Evolutionary conservation across 305 asterid genomes (phyloP).

Genomic region (Fraxinus nigra): DNA sequence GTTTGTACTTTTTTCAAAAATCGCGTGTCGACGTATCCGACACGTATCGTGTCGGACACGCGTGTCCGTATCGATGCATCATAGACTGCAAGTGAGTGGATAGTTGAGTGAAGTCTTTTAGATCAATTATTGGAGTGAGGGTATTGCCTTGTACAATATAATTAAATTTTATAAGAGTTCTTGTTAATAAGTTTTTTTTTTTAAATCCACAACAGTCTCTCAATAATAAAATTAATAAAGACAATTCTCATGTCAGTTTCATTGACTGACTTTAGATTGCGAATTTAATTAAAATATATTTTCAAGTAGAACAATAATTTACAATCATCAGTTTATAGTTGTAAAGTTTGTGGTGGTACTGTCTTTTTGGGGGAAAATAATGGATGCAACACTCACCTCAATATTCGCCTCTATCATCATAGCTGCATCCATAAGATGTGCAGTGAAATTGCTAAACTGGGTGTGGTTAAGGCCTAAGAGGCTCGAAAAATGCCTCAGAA

Average conservation of each 20-base stretch:
- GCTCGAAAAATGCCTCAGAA: constrained; percentile 29
- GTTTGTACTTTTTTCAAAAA: no score
- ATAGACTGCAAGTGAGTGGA: not conserved
- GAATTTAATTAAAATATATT: not conserved
- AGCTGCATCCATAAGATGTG: constrained; percentile 4
- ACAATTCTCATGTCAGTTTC: not conserved
- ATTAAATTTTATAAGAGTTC: not conserved
- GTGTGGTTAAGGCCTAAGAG: constrained; percentile 37
- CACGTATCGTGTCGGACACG: no score
- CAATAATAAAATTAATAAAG: not conserved
- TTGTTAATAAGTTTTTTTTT: no score
- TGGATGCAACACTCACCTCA: constrained; percentile 16
- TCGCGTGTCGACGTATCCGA: no score
- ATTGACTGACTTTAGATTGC: not conserved
- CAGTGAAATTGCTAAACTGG: constrained; percentile 31
- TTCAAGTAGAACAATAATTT: not conserved
- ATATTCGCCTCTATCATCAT: constrained; percentile 18
- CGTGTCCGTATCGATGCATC: no score
- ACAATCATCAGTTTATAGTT: not conserved
- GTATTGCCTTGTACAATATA: not conserved
- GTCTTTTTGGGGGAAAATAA: not conserved
- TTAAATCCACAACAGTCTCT: not conserved
- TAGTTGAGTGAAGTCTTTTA: not conserved
- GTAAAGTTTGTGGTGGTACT: not conserved
- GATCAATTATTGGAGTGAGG: not conserved